Evolutionary conservation across 2,329 filamentous ascomycete genomes (phyloP).

Genomic region (Aureobasidium sp.): DNA sequence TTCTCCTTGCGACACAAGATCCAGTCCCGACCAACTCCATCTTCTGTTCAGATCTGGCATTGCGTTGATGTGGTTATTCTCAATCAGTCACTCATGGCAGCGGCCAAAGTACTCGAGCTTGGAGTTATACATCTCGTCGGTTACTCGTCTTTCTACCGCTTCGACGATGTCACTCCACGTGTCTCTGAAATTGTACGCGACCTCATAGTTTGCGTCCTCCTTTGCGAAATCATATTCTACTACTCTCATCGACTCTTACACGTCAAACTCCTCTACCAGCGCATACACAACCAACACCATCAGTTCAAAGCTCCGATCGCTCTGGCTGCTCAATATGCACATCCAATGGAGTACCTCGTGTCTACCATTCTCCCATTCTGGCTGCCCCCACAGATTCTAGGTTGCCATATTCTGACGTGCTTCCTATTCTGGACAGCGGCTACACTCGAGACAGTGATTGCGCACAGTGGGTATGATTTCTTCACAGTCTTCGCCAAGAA

Average conservation of each 20-base stretch:
- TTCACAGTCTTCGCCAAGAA: background rate
- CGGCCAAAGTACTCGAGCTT: background rate
- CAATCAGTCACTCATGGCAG: background rate
- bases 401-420: background rate
- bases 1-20: slow-evolving; percentile 12
- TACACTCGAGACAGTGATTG: slow-evolving; percentile 8
- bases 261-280: background rate
- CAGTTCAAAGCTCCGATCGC: slow-evolving; percentile 13
- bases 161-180: background rate
- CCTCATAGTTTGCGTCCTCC: background rate
- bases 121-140: background rate
- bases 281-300: slow-evolving; percentile 15
- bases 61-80: background rate
- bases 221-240: slow-evolving; percentile 14
- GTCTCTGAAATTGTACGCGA: background rate
- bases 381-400: slow-evolving; percentile 1
- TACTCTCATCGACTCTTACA: slow-evolving; percentile 13
- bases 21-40: background rate
- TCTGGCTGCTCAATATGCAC: slow-evolving; percentile 12
- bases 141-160: background rate
- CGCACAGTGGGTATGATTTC: slow-evolving; percentile 13
- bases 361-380: slow-evolving; percentile 8
- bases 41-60: background rate
- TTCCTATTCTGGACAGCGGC: background rate
- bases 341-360: slow-evolving; percentile 12